These are phyloP conservation scores for Gracilaria caudata DNA, from an alignment of 23 red algal species.

Conservation along the genomic window DNA sequence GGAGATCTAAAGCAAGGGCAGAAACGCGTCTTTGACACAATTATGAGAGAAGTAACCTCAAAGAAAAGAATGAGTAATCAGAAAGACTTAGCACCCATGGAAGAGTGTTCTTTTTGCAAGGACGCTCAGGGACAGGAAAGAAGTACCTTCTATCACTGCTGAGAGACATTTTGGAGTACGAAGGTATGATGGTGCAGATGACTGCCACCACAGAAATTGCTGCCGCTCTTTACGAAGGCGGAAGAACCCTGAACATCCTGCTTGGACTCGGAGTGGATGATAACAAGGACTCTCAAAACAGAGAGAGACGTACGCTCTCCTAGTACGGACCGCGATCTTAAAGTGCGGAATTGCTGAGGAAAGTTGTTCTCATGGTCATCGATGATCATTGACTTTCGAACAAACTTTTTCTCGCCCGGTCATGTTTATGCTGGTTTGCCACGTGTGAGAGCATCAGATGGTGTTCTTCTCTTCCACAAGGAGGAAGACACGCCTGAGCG, in stretches of 20 bases:
- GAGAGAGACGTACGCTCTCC: neutral
- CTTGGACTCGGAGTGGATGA: neutral
- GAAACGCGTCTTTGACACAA: too few species aligned
- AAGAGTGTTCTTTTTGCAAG: too few species aligned
- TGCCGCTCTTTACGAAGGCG: neutral
- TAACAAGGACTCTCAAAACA: neutral
- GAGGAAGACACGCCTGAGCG: too few species aligned
- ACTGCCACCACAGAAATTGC: neutral
- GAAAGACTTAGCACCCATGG: too few species aligned
- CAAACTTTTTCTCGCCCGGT: too few species aligned
- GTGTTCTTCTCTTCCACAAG: too few species aligned
- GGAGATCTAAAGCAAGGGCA: neutral
- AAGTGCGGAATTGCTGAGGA: neutral
- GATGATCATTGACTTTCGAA: too few species aligned
- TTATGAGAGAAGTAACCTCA: neutral
- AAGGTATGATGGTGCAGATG: neutral
- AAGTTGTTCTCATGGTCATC: neutral
- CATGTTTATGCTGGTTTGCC: too few species aligned
- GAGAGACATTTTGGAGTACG: neutral
- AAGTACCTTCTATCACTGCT: slow-evolving; percentile 9
- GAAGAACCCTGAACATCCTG: neutral
- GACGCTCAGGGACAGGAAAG: neutral
- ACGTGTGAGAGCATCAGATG: too few species aligned
- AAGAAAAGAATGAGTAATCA: too few species aligned
- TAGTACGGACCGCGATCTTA: slow-evolving; percentile 12